Conservation (phyloP, 2,329 filamentous ascomycete species). For the Xenoacremonium recifei region DNA sequence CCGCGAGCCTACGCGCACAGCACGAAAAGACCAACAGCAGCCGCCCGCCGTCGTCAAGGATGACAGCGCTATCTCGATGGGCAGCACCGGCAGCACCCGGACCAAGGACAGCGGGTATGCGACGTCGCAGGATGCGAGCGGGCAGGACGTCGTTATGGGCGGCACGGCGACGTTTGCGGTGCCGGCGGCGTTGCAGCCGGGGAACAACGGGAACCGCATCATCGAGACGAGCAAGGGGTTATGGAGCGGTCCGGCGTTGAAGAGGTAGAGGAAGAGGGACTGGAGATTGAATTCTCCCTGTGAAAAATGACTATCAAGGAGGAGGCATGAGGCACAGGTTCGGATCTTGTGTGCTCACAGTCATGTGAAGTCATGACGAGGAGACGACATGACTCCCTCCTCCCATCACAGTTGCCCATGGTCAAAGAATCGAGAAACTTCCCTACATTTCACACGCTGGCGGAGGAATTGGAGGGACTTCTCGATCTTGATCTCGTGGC, state of each 20-base stretch:
- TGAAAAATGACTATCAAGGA: not conserved
- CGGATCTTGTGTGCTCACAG: too few species aligned
- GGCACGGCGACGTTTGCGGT: slow-evolving; percentile 38
- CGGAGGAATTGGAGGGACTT: too few species aligned
- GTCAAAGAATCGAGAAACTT: too few species aligned
- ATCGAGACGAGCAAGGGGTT: slow-evolving; percentile 64
- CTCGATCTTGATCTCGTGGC: too few species aligned
- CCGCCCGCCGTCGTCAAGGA: slow-evolving; percentile 34
- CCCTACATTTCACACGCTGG: too few species aligned
- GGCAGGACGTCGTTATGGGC: slow-evolving; percentile 46
- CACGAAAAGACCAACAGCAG: slow-evolving; percentile 13
- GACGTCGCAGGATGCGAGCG: slow-evolving; percentile 35
- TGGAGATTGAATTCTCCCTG: too few species aligned
- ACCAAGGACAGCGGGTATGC: slow-evolving; percentile 50
- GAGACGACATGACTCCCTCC: too few species aligned
- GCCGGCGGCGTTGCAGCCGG: slow-evolving; percentile 54
- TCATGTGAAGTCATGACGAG: too few species aligned
- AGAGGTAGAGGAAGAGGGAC: slow-evolving; percentile 25
- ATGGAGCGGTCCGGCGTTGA: slow-evolving; percentile 45
- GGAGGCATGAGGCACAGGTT: too few species aligned
- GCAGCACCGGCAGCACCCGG: slow-evolving; percentile 15
- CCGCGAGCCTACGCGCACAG: slow-evolving; percentile 43
- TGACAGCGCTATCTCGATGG: slow-evolving; percentile 44
- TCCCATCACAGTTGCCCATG: too few species aligned
- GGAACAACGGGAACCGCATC: slow-evolving; percentile 54